Evolutionary conservation across 352 stramenopile genomes (phyloP).

Genomic region (Pythium vanterpoolii): DNA sequence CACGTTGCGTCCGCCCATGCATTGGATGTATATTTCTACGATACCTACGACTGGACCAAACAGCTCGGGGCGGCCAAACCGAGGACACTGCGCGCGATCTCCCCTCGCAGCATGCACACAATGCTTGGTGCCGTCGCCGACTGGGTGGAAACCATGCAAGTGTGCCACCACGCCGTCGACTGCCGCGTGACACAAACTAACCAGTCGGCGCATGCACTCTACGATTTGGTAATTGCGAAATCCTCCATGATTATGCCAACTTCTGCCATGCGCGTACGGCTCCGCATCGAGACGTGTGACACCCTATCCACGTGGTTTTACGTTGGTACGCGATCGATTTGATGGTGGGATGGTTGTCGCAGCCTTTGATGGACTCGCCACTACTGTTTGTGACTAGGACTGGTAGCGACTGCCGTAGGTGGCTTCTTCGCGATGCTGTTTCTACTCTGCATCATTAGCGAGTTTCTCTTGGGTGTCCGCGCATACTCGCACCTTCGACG

Average conservation of each 20-base stretch:
- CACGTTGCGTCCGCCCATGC: slow-evolving; percentile 32
- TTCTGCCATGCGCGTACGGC: not conserved
- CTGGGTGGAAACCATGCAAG: slow-evolving; percentile 6
- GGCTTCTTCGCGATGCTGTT: slow-evolving; percentile 21
- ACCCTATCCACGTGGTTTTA: slow-evolving; percentile 17
- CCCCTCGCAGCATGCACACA: not conserved
- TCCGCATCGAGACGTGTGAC: slow-evolving; percentile 11
- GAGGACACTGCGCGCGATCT: not conserved
- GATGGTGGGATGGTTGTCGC: not conserved
- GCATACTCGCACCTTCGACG: not conserved
- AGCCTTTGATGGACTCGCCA: not conserved
- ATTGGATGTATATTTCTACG: slow-evolving; percentile 57
- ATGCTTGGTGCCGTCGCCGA: not conserved
- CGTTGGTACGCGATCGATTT: slow-evolving; percentile 1
- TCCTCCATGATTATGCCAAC: not conserved
- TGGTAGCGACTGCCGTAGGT: slow-evolving; percentile 8
- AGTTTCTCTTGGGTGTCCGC: slow-evolving; percentile 11
- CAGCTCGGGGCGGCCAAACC: not conserved
- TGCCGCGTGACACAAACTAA: slow-evolving; percentile 1
- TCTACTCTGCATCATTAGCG: slow-evolving; percentile 15
- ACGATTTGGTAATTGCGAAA: slow-evolving; percentile 16
- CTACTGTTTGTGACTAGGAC: not conserved
- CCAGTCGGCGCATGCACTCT: slow-evolving; percentile 8
- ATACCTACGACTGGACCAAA: slow-evolving; percentile 13
- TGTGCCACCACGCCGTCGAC: not conserved